Evolutionary conservation across 2,329 filamentous ascomycete species (phyloP), one percentile per base, ranked within the genome.

Genomic region (Diaporthe nobilis): DNA sequence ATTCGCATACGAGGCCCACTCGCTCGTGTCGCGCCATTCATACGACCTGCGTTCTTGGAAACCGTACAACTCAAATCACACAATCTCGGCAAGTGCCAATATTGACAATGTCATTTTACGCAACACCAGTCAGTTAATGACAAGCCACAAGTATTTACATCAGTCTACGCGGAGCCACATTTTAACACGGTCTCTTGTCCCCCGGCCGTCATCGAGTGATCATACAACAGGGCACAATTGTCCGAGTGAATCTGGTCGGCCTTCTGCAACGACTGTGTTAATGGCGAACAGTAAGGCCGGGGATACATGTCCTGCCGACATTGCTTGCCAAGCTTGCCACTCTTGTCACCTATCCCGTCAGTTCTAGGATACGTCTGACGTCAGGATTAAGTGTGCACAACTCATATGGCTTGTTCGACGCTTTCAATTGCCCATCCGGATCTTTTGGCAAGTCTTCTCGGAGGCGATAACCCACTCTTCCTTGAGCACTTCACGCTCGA

Each of bases 81-180:
- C 49, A 70, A 70, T 70, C 34, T 70, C 65, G 65, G 49, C 34
- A 70, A 70, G 13, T 17, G 15, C 2, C 37, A 42, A 55, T 70
- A 70, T 70, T 70, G 65, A 31, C 31, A 28, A n/a, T 55, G 13
- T 39, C 34, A 70, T 70, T 55, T 55, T 25, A 28, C 34, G 3
- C 65, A 39, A 28, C 15, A 22, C 13, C 34, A 37, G 8, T 15
- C 47, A 25, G 3, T 28, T 17, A 13, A n/a, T 15, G 17, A 20
- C n/a, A 4, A 17, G 22, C 28, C 37, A 25, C n/a, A 53, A 12
- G 37, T 68, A 12, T 53, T 17, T 53, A 9, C 28, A 9, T 17
- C 49, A n/a, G 63, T 12, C 63, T 49, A 51, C 31, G 31, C 15
- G 28, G 55, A 22, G 7, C 12, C 37, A 34, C 17, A 0, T 9